Evolutionary conservation across 2,329 filamentous ascomycete species (phyloP).

Genomic region (Monosporascus sp.): DNA sequence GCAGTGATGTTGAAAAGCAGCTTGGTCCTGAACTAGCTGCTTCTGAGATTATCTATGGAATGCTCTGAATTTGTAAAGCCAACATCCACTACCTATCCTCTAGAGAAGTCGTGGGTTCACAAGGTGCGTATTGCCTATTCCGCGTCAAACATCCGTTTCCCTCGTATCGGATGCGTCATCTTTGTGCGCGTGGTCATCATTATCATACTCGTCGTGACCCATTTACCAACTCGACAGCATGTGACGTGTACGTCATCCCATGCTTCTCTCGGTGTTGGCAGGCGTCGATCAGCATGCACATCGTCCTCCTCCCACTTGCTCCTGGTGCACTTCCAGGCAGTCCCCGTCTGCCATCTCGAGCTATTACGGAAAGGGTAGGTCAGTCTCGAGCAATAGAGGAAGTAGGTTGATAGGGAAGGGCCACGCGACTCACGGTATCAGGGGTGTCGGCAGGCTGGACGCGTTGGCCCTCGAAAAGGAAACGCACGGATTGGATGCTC

Average conservation of each 20-base stretch:
- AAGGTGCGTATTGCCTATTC: background rate
- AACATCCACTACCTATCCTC: background rate
- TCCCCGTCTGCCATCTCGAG: conserved; percentile 97
- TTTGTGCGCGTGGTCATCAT: background rate
- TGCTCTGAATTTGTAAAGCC: background rate
- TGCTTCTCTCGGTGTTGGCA: background rate
- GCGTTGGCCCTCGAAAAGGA: conserved; percentile 92
- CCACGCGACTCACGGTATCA: conserved; percentile 67
- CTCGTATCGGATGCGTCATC: background rate
- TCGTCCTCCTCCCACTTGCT: conserved; percentile 79
- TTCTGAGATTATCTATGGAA: background rate
- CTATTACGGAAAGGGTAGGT: conserved; percentile 40
- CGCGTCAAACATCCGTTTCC: background rate
- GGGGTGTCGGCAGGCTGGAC: conserved; percentile 87
- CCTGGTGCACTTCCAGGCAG: conserved; percentile 94
- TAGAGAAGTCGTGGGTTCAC: background rate
- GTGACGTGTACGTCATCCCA: background rate
- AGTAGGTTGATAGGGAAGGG: conserved; percentile 1
- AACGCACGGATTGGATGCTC: conserved; percentile 75
- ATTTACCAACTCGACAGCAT: background rate
- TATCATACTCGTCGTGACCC: background rate
- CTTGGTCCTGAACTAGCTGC: background rate
- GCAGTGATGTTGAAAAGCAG: background rate
- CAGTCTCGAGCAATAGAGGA: conserved; percentile 1
- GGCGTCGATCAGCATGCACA: conserved; percentile 20